These are phyloP conservation scores for Gloeostereum incarnatum DNA, from an alignment of 768 basidiomycete genomes.

Conservation along the genomic window DNA sequence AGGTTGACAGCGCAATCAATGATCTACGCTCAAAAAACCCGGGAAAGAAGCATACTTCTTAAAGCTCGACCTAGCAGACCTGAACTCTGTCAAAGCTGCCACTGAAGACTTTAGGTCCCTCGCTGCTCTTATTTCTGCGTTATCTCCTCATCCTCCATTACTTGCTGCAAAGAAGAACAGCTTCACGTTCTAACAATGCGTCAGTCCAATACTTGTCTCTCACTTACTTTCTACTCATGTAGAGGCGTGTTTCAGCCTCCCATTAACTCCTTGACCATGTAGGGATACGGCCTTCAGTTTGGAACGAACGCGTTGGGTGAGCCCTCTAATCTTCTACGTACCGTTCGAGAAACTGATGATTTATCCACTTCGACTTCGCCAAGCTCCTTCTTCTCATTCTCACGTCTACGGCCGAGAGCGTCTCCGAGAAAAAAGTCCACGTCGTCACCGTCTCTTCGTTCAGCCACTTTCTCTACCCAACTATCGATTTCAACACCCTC, in stretches of 20 bases:
- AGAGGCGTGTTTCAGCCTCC: constrained; percentile 42
- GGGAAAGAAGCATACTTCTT: constrained; percentile 32
- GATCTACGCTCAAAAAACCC: constrained; percentile 28
- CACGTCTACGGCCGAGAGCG: constrained; percentile 20
- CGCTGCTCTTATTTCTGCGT: constrained; percentile 1
- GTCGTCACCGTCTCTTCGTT: constrained; percentile 32
- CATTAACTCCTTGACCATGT: constrained; percentile 27
- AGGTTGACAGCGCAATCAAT: constrained; percentile 25
- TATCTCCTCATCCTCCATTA: too few relatives aligned
- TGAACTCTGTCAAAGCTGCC: constrained; percentile 29
- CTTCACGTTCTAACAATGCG: constrained; percentile 44
- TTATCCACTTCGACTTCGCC: constrained; percentile 31
- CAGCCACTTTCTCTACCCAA: constrained; percentile 8
- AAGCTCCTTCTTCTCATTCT: constrained; percentile 34
- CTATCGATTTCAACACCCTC: constrained; percentile 28
- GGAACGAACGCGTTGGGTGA: constrained; percentile 43
- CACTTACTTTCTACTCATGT: neutral
- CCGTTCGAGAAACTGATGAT: constrained; percentile 9
- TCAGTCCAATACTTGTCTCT: constrained; percentile 12
- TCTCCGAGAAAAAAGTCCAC: constrained; percentile 24
- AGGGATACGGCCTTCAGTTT: constrained; percentile 50
- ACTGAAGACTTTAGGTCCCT: constrained; percentile 30
- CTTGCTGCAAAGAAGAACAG: constrained; percentile 29
- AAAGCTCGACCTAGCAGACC: constrained; percentile 32
- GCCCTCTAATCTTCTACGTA: constrained; percentile 10